phyloP scores from a whole-genome alignment of 257 asterid genomes.

The Parsonsia alboflavescens region DNA sequence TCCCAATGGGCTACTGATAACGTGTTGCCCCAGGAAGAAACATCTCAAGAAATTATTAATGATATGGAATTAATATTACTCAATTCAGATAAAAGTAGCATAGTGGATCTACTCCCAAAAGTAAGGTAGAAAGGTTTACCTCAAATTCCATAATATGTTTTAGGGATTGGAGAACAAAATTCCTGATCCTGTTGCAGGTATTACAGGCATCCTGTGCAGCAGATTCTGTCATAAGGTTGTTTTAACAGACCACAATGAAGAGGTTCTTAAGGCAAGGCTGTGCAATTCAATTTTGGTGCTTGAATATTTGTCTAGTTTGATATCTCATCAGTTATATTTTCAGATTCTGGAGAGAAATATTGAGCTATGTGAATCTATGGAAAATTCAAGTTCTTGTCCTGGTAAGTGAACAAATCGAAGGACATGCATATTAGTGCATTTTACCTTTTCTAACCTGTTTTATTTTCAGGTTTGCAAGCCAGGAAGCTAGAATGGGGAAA shows the following conservation, averaged over 20 bases:
- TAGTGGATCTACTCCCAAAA: background rate
- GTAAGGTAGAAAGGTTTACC: background rate
- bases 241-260: constrained; percentile 85
- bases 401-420: constrained; percentile 39
- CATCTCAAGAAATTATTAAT: background rate
- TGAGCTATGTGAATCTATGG: constrained; percentile 50
- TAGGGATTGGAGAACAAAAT: constrained; percentile 8
- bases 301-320: constrained; percentile 14
- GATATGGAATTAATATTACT: background rate
- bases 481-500: constrained; percentile 94
- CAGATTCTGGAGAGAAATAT: constrained; percentile 73
- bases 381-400: constrained; percentile 28
- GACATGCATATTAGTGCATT: too few relatives aligned
- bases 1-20: background rate
- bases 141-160: background rate
- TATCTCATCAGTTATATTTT: constrained; percentile 19
- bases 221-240: constrained; percentile 71
- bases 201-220: constrained; percentile 85
- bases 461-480: constrained; percentile 44
- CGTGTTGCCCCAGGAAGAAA: background rate
- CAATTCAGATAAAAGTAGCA: background rate
- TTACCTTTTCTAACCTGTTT: too few relatives aligned
- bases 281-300: constrained; percentile 21
- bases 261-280: constrained; percentile 90
- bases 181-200: constrained; percentile 44